Conservation (phyloP, 768 basidiomycete genomes). For the Lentinula edodes region DNA sequence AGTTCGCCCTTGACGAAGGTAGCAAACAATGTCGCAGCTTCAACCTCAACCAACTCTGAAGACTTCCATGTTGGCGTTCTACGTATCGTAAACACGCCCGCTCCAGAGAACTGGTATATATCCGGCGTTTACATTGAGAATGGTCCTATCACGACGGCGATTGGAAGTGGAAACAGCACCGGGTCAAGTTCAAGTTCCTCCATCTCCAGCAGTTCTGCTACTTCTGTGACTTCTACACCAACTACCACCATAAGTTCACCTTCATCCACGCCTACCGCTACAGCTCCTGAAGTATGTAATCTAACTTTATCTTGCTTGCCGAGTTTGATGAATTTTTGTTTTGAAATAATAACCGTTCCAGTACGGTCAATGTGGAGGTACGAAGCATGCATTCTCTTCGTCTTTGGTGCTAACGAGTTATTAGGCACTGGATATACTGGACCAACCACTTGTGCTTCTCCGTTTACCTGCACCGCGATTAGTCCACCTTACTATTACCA, state of each 20-base stretch:
- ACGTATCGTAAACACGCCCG: constrained; percentile 41
- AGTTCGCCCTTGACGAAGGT: constrained; percentile 43
- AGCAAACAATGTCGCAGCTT: constrained; percentile 38
- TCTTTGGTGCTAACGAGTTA: not conserved
- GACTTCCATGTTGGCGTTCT: constrained; percentile 62
- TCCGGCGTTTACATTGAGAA: constrained; percentile 57
- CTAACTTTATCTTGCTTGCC: constrained; percentile 25
- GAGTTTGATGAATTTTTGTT: not conserved
- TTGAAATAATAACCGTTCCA: constrained; percentile 19
- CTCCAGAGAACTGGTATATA: constrained; percentile 54
- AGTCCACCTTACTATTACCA: constrained; percentile 52
- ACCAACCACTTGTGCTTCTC: constrained; percentile 37
- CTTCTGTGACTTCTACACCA: constrained; percentile 14
- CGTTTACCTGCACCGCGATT: constrained; percentile 39
- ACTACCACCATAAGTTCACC: constrained; percentile 18
- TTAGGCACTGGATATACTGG: constrained; percentile 41
- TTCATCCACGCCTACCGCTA: constrained; percentile 22
- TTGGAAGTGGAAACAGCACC: constrained; percentile 31
- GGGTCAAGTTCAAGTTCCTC: constrained; percentile 12
- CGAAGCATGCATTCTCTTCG: not conserved
- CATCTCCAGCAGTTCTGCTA: constrained; percentile 4
- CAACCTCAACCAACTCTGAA: constrained; percentile 51
- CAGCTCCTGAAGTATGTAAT: constrained; percentile 16
- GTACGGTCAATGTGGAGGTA: constrained; percentile 51
- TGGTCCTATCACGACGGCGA: constrained; percentile 48